phyloP scores from a whole-genome alignment of 2,329 filamentous ascomycete genomes.

The Exophiala aquamarina region DNA sequence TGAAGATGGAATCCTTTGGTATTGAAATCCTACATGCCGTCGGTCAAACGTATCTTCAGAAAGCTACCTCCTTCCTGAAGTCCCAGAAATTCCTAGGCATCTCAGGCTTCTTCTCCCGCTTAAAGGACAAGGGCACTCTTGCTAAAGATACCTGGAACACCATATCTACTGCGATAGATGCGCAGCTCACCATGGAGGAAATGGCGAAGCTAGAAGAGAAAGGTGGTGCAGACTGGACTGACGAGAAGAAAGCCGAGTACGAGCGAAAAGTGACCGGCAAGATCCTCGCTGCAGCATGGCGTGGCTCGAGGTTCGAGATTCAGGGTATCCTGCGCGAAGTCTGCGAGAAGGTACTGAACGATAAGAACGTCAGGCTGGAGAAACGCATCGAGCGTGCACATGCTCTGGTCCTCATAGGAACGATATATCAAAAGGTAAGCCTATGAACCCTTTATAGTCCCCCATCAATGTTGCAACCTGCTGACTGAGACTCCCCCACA shows the following conservation, averaged over 20 bases:
- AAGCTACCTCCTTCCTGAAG: constrained; percentile 83
- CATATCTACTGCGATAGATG: constrained; percentile 92
- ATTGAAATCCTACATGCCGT: constrained; percentile 95
- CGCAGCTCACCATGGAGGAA: constrained; percentile 97
- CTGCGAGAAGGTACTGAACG: constrained; percentile 81
- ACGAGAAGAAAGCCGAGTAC: constrained; percentile 94
- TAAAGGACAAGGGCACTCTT: constrained; percentile 94
- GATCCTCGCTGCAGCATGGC: constrained; percentile 94
- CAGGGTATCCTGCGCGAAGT: constrained; percentile 93
- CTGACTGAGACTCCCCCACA: not conserved
- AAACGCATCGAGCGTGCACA: constrained; percentile 92
- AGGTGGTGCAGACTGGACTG: constrained; percentile 96
- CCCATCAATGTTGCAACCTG: not conserved
- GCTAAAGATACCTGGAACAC: constrained; percentile 99
- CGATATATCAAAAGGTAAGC: constrained; percentile 81
- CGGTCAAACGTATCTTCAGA: constrained; percentile 83
- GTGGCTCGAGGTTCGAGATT: constrained; percentile 96
- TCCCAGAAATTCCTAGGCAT: constrained; percentile 97
- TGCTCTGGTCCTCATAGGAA: constrained; percentile 82
- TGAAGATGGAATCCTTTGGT: constrained; percentile 99
- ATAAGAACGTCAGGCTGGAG: constrained; percentile 72
- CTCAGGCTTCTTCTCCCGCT: constrained; percentile 85
- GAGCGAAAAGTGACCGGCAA: constrained; percentile 96
- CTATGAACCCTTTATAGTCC: not conserved
- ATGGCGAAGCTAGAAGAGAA: constrained; percentile 96